Evolutionary conservation across 352 stramenopile genomes (phyloP), one percentile per base, ranked within the genome.

Genomic region (Thraustochytrium sp.): DNA sequence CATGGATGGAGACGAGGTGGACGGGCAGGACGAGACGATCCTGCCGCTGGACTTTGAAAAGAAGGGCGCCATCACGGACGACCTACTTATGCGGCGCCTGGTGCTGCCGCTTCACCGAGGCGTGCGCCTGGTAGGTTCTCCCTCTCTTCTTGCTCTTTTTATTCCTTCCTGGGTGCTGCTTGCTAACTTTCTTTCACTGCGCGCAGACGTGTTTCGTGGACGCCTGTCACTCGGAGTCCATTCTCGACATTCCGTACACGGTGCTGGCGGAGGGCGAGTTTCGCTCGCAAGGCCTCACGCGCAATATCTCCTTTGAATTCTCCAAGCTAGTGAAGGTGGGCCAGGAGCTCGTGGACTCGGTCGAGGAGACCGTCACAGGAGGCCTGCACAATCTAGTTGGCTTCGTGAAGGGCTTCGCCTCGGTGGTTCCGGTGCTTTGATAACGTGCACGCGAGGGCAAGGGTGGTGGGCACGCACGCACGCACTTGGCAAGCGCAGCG

Each of bases 171-270:
- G n/a, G 26, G 13, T 65, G 55, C 26, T 55, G 34, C 18, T 72
- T 38, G 8, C 26, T 13, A 72, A 5, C 8, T 16, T 72, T 44
- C 18, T 9, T 23, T 55, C n/a, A 18, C 16, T 23, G 48, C 18
- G 16, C 40, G 40, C 36, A 72, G 68, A 80, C 49, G 9, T 80
- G 68, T 31, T 53, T 80, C 21, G 2, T 80, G 16, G 68, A 80
- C 53, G 31, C 31, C 26, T 80, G 68, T 26, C 68, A 80, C 26
- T 80, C 68, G 23, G 68, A 51, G 36, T 55, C 44, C 31, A 64
- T 80, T 8, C 26, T 80, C 8, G 68, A 80, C 31, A 18, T 80
- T 31, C 68, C 68, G 46, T 80, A 63, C 26, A 65, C 68, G 26
- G 68, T 64, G 21, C 26, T 26, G 38, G 18, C 13, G 21, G 29